These are phyloP conservation scores for Komagataella mondaviorum DNA, from an alignment of 805 yeast species.

Conservation along the genomic window DNA sequence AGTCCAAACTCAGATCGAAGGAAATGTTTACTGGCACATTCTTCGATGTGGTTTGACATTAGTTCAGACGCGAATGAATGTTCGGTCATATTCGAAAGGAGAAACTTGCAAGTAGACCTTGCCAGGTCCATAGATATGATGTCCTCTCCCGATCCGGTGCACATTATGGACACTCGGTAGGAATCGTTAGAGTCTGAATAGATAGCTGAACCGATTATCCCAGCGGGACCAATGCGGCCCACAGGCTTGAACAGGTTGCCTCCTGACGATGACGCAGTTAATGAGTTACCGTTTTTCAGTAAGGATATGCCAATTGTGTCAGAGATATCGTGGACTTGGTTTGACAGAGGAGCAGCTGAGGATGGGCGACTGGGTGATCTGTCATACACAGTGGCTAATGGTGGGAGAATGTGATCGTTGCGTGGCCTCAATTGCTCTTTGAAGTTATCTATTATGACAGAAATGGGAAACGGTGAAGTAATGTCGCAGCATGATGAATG, in stretches of 20 bases:
- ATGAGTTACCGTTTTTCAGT: slow-evolving; percentile 5
- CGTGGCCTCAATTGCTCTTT: neutral
- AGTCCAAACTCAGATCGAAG: slow-evolving; percentile 5
- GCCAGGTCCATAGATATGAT: slow-evolving; percentile 31
- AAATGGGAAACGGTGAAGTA: neutral
- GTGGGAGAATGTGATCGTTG: neutral
- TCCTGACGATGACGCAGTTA: slow-evolving; percentile 33
- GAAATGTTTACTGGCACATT: slow-evolving; percentile 3
- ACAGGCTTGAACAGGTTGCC: slow-evolving; percentile 36
- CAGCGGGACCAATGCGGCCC: slow-evolving; percentile 44
- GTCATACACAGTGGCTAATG: neutral
- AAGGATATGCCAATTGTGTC: slow-evolving; percentile 35
- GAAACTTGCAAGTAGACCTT: slow-evolving; percentile 11
- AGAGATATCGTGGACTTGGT: slow-evolving; percentile 8
- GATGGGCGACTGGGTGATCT: neutral
- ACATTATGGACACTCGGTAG: slow-evolving; percentile 17
- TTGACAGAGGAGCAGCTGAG: neutral
- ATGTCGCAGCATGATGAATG: neutral
- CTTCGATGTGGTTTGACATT: slow-evolving; percentile 6
- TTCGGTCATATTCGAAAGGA: slow-evolving; percentile 5
- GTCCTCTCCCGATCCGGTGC: slow-evolving; percentile 49
- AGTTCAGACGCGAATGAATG: slow-evolving; percentile 12
- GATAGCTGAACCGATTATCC: slow-evolving; percentile 30
- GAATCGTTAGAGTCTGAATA: slow-evolving; percentile 11
- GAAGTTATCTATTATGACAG: neutral